phyloP scores from a whole-genome alignment of 345 rosid genomes.

The Psidium friedrichsthalianum region DNA sequence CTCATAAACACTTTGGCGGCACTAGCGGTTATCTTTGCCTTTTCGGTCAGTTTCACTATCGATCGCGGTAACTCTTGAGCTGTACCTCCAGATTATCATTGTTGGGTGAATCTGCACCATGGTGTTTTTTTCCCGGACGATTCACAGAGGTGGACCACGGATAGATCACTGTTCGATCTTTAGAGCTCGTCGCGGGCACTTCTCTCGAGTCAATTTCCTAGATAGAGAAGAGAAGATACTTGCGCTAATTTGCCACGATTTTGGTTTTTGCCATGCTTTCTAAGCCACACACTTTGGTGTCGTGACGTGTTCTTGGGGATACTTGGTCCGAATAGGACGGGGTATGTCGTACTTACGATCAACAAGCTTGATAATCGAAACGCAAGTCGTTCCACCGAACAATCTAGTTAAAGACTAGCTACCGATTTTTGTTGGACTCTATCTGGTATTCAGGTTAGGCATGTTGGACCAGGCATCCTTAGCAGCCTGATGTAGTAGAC shows the following conservation, averaged over 20 bases:
- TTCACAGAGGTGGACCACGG: background rate
- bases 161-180: background rate
- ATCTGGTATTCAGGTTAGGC: background rate
- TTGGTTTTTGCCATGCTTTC: background rate
- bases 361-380: background rate
- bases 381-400: background rate
- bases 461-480: background rate
- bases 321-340: background rate
- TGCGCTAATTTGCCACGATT: background rate
- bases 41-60: background rate
- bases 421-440: background rate
- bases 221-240: background rate
- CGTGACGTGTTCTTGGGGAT: background rate
- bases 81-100: background rate
- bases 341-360: background rate
- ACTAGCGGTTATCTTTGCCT: background rate
- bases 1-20: background rate
- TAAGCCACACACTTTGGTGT: background rate
- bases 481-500: background rate
- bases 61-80: rapidly evolving
- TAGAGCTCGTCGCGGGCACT: background rate
- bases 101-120: background rate
- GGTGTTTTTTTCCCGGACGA: background rate
- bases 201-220: background rate
- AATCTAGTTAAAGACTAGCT: background rate